Percentiles rank a stretch among this genome's conserved stretches.
These are phyloP conservation scores for Daldinia childiae DNA, from an alignment of 495 filamentous ascomycete genomes.

Conservation along the genomic window DNA sequence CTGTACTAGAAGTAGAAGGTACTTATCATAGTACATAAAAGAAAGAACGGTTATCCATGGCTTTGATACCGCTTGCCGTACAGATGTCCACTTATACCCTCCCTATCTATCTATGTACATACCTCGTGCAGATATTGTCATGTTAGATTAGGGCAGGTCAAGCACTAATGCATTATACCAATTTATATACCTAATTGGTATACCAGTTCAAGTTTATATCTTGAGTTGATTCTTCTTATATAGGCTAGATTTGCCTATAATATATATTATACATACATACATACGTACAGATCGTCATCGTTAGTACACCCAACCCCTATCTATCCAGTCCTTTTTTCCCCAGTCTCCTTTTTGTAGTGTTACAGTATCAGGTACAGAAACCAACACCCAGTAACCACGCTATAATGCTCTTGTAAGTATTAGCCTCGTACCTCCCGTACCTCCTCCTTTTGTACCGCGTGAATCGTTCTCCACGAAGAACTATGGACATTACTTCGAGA, in stretches of 20 bases:
- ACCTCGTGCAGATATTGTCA: too few species aligned
- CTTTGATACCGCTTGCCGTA: conserved; percentile 24
- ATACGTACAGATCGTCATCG: not conserved
- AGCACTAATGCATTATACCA: not conserved
- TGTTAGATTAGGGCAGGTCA: too few species aligned
- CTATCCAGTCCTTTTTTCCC: not conserved
- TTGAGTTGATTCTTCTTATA: not conserved
- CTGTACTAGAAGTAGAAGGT: conserved; percentile 38
- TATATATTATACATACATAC: not conserved
- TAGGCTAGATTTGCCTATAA: not conserved
- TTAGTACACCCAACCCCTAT: not conserved
- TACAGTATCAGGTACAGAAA: not conserved
- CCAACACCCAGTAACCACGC: not conserved
- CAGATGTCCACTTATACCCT: not conserved
- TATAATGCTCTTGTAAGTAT: too few species aligned
- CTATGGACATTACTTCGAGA: not conserved
- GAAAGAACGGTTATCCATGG: conserved; percentile 39
- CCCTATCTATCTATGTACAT: not conserved
- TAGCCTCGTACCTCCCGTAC: too few species aligned
- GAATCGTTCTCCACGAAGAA: not conserved
- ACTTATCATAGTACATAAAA: conserved; percentile 14
- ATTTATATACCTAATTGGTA: not conserved
- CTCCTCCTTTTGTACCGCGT: not conserved
- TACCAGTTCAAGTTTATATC: not conserved
- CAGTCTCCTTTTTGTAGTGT: not conserved